Conservation (phyloP, 768 basidiomycete genomes). For the Kwoniella shandongensis region DNA sequence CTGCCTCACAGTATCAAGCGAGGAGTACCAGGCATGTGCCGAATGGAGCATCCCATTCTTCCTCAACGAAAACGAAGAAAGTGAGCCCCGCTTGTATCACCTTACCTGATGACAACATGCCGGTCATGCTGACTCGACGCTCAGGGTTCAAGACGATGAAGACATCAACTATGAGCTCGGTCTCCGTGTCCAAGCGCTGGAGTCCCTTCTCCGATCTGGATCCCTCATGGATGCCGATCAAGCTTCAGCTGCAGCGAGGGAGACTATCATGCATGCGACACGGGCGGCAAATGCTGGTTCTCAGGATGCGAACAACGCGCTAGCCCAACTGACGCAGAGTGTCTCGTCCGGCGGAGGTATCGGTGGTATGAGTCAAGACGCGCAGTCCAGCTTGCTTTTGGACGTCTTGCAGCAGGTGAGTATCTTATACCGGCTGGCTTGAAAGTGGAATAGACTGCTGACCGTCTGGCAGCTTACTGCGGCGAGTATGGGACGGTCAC, state of each 20-base stretch:
- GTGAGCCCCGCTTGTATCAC: conserved; percentile 21
- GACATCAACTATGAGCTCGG: conserved; percentile 40
- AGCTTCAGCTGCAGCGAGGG: conserved; percentile 39
- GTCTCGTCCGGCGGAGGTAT: conserved; percentile 25
- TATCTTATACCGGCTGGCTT: background rate
- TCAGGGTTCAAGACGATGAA: conserved; percentile 28
- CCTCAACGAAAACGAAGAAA: conserved; percentile 38
- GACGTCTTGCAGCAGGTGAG: conserved; percentile 47
- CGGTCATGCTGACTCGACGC: background rate
- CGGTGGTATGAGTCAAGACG: conserved; percentile 36
- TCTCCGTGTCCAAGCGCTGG: conserved; percentile 40
- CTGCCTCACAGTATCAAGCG: conserved; percentile 37
- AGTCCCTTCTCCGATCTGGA: conserved; percentile 43
- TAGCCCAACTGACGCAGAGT: conserved; percentile 39
- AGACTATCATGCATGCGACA: conserved; percentile 43
- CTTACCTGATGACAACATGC: background rate
- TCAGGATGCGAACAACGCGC: conserved; percentile 38
- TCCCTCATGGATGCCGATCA: conserved; percentile 39
- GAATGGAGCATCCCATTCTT: conserved; percentile 43
- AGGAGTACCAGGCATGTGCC: conserved; percentile 46
- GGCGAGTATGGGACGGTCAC: conserved; percentile 24
- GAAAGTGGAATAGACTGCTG: background rate
- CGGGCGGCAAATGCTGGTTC: conserved; percentile 35
- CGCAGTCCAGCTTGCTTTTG: conserved; percentile 38
- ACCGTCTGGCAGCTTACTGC: conserved; percentile 31